phyloP scores from a whole-genome alignment of 1,139 yeast species.

The Pichia inconspicua region DNA sequence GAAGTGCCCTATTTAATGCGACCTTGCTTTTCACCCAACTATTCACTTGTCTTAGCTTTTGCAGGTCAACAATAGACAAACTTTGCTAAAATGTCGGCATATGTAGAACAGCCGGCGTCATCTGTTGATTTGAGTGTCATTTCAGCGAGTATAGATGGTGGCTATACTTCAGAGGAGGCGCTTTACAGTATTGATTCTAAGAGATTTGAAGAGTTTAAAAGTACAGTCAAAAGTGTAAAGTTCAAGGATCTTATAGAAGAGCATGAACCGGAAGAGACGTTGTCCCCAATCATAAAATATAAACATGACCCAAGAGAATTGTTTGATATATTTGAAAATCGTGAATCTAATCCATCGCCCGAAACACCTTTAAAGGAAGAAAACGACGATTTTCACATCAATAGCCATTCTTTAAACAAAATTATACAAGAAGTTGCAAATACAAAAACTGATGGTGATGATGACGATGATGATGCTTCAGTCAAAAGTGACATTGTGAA shows the following conservation, averaged over 20 bases:
- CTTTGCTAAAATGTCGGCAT: neutral
- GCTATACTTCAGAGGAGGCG: neutral
- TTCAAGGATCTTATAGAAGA: neutral
- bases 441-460: neutral
- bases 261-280: neutral
- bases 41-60: neutral
- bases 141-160: neutral
- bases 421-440: neutral
- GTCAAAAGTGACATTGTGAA: no score
- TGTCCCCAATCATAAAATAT: neutral
- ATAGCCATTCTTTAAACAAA: neutral
- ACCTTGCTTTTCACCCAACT: neutral
- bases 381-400: neutral
- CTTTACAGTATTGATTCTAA: neutral
- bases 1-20: neutral
- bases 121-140: neutral
- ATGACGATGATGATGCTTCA: neutral
- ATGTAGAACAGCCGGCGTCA: neutral
- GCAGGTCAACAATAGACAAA: neutral
- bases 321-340: neutral
- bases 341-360: neutral
- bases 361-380: neutral
- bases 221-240: neutral
- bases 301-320: neutral
- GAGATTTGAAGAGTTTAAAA: neutral